phyloP scores from a whole-genome alignment of 1,139 yeast genomes.

The Debaryomyces subglobosus region DNA sequence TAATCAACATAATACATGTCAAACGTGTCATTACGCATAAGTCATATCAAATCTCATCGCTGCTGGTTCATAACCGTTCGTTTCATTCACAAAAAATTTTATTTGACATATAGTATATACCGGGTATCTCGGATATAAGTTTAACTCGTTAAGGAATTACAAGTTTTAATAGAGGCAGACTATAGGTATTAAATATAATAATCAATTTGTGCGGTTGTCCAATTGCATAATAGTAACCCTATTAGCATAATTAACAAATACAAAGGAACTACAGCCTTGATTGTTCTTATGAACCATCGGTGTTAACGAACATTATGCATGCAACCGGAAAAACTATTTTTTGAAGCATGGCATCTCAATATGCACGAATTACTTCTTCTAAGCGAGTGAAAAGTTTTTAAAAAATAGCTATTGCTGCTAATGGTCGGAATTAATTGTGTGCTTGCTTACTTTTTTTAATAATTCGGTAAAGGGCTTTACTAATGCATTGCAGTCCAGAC shows the following conservation, averaged over 20 bases:
- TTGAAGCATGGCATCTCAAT: background rate
- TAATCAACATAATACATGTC: background rate
- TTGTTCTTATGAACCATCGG: background rate
- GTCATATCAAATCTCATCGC: background rate
- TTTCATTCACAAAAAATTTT: background rate
- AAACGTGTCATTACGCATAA: conserved; percentile 1
- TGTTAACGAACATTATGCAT: background rate
- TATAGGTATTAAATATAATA: background rate
- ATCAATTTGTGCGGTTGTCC: background rate
- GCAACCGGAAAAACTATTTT: background rate
- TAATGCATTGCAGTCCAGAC: background rate
- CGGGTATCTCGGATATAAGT: too few species aligned
- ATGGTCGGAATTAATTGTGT: background rate
- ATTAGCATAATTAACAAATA: background rate
- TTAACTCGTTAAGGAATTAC: too few species aligned
- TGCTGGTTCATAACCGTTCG: background rate
- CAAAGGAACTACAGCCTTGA: background rate
- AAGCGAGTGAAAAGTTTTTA: background rate
- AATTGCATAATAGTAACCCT: background rate
- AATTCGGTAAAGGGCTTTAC: background rate
- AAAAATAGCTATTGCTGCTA: background rate
- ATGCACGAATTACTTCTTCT: background rate
- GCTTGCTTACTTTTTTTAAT: background rate
- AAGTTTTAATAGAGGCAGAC: background rate
- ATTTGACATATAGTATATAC: background rate